Evolutionary conservation across 345 rosid species (phyloP).

Genomic region (Luvunga scandens): DNA sequence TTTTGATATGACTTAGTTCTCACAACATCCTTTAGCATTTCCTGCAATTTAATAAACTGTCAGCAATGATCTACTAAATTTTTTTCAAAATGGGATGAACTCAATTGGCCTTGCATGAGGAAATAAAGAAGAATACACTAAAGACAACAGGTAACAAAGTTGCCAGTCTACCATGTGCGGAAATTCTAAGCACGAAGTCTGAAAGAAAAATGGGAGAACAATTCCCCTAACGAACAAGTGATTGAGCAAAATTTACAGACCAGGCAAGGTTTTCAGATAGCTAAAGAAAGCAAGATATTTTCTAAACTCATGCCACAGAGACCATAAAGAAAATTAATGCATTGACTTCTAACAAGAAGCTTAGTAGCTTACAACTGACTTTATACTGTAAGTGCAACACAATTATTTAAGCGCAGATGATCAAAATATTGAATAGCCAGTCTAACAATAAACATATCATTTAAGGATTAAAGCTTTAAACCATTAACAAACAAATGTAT

Average conservation of each 20-base stretch:
- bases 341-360: background rate
- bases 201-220: background rate
- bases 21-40: slow-evolving; percentile 94
- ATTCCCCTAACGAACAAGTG: background rate
- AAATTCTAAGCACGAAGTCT: background rate
- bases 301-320: background rate
- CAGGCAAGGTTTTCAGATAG: background rate
- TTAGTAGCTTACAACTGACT: background rate
- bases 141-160: background rate
- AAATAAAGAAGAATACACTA: background rate
- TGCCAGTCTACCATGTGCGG: background rate
- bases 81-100: background rate
- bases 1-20: slow-evolving; percentile 97
- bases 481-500: background rate
- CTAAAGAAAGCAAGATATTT: background rate
- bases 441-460: background rate
- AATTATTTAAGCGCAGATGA: background rate
- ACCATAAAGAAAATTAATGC: background rate
- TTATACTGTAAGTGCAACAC: background rate
- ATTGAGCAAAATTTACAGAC: background rate
- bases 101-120: background rate
- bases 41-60: slow-evolving; percentile 48
- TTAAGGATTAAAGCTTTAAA: background rate
- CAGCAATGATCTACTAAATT: background rate
- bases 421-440: background rate